Evolutionary conservation across 2,329 filamentous ascomycete genomes (phyloP).

Genomic region (Arthrobotrys iridis): DNA sequence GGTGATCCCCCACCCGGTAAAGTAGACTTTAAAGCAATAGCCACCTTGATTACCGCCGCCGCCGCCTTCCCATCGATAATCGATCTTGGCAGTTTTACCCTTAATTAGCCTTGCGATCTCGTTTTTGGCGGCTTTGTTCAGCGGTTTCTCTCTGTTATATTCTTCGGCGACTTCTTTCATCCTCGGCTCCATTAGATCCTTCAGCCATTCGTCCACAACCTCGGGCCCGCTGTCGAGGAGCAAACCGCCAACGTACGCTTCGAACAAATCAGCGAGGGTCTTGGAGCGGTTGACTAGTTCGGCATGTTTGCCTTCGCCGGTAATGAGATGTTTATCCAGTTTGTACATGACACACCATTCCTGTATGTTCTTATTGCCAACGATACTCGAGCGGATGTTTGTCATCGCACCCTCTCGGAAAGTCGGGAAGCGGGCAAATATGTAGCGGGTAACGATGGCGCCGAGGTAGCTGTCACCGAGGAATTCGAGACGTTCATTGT

Average conservation of each 20-base stretch:
- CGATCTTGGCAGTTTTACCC: constrained; percentile 53
- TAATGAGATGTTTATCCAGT: constrained; percentile 68
- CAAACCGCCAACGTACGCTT: constrained; percentile 58
- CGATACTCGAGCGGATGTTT: constrained; percentile 57
- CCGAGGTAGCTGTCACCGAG: constrained; percentile 58
- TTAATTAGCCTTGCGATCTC: constrained; percentile 54
- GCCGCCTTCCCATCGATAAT: constrained; percentile 57
- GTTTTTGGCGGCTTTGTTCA: constrained; percentile 58
- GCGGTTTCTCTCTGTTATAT: constrained; percentile 48
- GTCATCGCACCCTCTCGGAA: constrained; percentile 57
- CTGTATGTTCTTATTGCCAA: constrained; percentile 56
- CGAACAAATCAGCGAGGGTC: constrained; percentile 58
- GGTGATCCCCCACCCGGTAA: constrained; percentile 57
- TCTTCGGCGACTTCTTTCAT: constrained; percentile 54
- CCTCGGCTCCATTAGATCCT: constrained; percentile 56
- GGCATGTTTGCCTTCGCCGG: constrained; percentile 49
- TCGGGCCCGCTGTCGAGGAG: constrained; percentile 55
- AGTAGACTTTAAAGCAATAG: constrained; percentile 55
- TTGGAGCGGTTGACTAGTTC: constrained; percentile 50
- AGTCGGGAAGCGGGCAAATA: constrained; percentile 56
- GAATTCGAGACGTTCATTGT: constrained; percentile 58
- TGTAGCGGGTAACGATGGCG: constrained; percentile 57
- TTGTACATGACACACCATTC: constrained; percentile 66
- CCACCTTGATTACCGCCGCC: constrained; percentile 58
- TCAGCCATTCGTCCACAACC: constrained; percentile 55